phyloP scores from a whole-genome alignment of 306 rosid species.

The Inga oerstediana region DNA sequence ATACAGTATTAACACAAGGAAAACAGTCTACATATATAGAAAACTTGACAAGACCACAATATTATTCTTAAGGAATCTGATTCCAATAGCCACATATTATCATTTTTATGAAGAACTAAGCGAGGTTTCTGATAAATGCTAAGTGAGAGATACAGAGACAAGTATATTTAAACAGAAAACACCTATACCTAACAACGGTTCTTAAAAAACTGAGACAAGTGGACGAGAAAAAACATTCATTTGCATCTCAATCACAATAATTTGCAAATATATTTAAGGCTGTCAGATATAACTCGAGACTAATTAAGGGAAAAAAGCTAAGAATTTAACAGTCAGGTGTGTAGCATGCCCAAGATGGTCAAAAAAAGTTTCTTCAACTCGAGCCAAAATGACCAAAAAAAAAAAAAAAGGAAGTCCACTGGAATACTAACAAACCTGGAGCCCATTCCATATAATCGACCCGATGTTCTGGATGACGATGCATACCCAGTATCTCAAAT shows the following conservation, averaged over 20 bases:
- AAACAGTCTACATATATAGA: not conserved
- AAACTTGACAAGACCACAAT: slow-evolving; percentile 18
- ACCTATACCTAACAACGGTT: not conserved
- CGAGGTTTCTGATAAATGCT: slow-evolving; percentile 10
- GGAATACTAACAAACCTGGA: slow-evolving; percentile 71
- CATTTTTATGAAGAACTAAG: slow-evolving; percentile 22
- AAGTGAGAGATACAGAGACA: slow-evolving; percentile 11
- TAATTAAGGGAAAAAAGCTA: not conserved
- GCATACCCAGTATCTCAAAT: slow-evolving; percentile 87
- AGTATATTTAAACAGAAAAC: slow-evolving; percentile 12
- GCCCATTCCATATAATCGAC: slow-evolving; percentile 99
- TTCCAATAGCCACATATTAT: slow-evolving; percentile 13
- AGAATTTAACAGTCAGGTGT: not conserved
- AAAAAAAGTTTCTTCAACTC: slow-evolving; percentile 10
- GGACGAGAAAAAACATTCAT: slow-evolving; percentile 3
- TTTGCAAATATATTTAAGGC: not conserved
- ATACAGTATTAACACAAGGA: slow-evolving; percentile 19
- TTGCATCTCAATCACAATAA: slow-evolving; percentile 19
- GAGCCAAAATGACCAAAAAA: slow-evolving; percentile 9
- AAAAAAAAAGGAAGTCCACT: slow-evolving; percentile 3
- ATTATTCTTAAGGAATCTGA: not conserved
- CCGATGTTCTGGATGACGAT: slow-evolving; percentile 93
- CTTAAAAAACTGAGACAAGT: slow-evolving; percentile 24
- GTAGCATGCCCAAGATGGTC: slow-evolving; percentile 16
- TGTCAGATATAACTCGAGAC: not conserved